Percentiles rank a stretch among this genome's conserved stretches.
Evolutionary conservation across 139 green algal species (phyloP).

Genomic region (Chlamydomonas sphaeroides): DNA sequence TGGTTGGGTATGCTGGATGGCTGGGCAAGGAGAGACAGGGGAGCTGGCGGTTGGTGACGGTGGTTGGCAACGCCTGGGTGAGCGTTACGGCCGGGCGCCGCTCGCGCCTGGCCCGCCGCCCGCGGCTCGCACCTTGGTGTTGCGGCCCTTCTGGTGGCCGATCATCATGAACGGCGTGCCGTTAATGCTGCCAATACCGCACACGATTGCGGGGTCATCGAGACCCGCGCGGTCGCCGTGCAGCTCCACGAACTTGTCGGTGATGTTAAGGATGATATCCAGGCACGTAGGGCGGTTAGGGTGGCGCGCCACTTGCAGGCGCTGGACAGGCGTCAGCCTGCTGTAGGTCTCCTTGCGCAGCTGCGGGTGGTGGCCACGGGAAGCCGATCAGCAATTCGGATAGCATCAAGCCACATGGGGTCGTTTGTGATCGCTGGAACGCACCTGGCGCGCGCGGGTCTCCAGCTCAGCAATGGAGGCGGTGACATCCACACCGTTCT

Average conservation of each 20-base stretch:
- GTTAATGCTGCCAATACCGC: constrained; percentile 92
- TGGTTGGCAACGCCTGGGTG: not conserved
- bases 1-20: too few species aligned
- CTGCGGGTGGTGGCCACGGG: constrained; percentile 57
- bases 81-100: not conserved
- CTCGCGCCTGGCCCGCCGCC: too few species aligned
- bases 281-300: constrained; percentile 96
- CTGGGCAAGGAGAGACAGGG: too few species aligned
- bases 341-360: constrained; percentile 93
- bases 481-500: constrained; percentile 93
- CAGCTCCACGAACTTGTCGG: constrained; percentile 96
- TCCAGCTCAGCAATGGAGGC: constrained; percentile 89
- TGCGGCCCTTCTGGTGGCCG: constrained; percentile 97
- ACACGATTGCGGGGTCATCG: constrained; percentile 96
- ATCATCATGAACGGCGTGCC: constrained; percentile 97
- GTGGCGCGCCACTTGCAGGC: constrained; percentile 94
- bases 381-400: not conserved
- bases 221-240: constrained; percentile 92
- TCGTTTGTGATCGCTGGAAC: not conserved
- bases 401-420: too few species aligned
- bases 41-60: too few species aligned
- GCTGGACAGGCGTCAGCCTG: constrained; percentile 90
- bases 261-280: constrained; percentile 98
- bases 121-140: constrained; percentile 84
- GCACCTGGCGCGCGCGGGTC: constrained; percentile 78